Evolutionary conservation across 805 yeast genomes (phyloP), one percentile per base, ranked within the genome.

Genomic region (Zygosaccharomyces siamensis): DNA sequence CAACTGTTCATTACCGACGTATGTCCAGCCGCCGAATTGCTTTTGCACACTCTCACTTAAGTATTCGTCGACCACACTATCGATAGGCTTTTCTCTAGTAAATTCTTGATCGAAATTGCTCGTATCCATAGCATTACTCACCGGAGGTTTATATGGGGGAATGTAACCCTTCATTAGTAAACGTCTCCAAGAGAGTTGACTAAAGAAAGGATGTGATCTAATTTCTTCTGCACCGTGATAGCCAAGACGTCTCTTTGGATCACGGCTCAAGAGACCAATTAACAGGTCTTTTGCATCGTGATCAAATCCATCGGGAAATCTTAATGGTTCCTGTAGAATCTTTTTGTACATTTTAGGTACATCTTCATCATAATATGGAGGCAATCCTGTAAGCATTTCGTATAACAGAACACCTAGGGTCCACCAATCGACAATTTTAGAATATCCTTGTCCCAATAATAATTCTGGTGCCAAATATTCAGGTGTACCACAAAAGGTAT

Each of bases 21-120:
- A 92, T 2, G 98, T 92, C 99, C 99, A 93, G 5, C 99, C 98
- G 41, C 97, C 98, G 74, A 93, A 93, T 70, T 93, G 98, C 64
- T 86, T 82, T 69, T 93, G 99, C n/a, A 93, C 97, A 59, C 90
- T 81, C 59, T 89, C 98, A 61, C 95, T 86, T 53, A 93, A 76
- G 57, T 79, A 88, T 62, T 88, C 95, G 65, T 90, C 95, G 14
- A 90, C 97, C 10, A 93, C 97, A 53, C 96, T 86, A 66, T 93
- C 99, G 57, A 88, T 84, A 3, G 99, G 98, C 58, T 84, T 81
- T 62, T 93, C 98, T 61, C 76, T 84, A 4, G 99, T 93, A 64
- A 93, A 93, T 62, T 86, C 95, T 54, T 82, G 79, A 64, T 92
- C 97, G 61, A 93, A 93, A 67, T 93, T 93, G 18, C 95, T 85